phyloP scores from a whole-genome alignment of 768 basidiomycete species.

The Agaricus blazei region DNA sequence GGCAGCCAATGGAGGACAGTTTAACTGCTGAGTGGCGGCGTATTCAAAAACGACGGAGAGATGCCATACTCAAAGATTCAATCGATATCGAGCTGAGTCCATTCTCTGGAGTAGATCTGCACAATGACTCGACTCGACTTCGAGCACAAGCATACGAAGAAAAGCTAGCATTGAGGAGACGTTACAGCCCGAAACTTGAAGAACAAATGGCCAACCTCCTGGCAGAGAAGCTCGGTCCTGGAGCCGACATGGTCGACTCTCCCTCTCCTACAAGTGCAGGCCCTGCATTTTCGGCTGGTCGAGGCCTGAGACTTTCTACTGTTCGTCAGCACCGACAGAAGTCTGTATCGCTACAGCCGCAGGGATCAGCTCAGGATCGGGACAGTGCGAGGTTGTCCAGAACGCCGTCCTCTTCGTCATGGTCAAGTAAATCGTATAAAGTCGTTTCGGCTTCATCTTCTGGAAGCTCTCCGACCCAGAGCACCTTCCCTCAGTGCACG shows the following conservation, averaged over 20 bases:
- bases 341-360: neutral
- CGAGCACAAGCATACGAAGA: conserved; percentile 41
- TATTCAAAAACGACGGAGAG: conserved; percentile 25
- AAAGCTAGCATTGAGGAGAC: conserved; percentile 25
- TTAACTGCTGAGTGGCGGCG: conserved; percentile 26
- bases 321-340: neutral
- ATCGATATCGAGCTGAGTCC: conserved; percentile 30
- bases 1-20: conserved; percentile 27
- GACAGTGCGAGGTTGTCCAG: neutral
- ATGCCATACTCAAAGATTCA: conserved; percentile 20
- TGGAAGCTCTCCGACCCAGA: neutral
- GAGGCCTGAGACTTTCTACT: conserved; percentile 3
- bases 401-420: neutral
- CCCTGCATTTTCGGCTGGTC: neutral
- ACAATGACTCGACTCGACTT: conserved; percentile 38
- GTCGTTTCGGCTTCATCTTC: neutral
- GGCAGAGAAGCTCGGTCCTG: conserved; percentile 9
- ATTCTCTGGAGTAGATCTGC: conserved; percentile 33
- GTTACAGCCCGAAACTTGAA: conserved; percentile 11
- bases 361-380: neutral
- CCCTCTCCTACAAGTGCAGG: conserved; percentile 12
- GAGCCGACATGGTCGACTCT: neutral
- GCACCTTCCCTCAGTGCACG: neutral
- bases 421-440: too few species aligned
- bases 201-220: conserved; percentile 17